These are phyloP conservation scores for Angophora floribunda DNA, from an alignment of 345 rosid species.

Conservation along the genomic window DNA sequence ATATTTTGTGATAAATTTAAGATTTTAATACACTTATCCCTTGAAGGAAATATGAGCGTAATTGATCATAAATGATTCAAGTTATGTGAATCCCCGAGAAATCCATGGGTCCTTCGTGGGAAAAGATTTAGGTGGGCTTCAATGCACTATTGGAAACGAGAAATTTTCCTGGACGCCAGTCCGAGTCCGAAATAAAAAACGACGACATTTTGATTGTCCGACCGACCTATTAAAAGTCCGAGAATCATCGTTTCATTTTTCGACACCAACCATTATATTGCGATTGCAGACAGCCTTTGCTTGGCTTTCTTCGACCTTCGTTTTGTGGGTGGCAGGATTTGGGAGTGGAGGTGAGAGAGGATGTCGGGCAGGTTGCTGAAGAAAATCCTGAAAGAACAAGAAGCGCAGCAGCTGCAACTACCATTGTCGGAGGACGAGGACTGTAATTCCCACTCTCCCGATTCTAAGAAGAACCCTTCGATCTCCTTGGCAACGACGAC, in stretches of 20 bases:
- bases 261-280: not conserved
- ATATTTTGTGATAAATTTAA: too few relatives aligned
- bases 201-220: not conserved
- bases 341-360: not conserved
- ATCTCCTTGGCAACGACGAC: slow-evolving; percentile 58
- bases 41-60: not conserved
- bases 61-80: not conserved
- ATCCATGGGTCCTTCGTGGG: not conserved
- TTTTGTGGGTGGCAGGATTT: not conserved
- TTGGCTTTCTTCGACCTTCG: not conserved
- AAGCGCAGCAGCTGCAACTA: slow-evolving; percentile 19
- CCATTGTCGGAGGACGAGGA: slow-evolving; percentile 20
- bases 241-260: not conserved
- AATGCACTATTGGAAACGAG: not conserved
- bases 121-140: not conserved
- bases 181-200: not conserved
- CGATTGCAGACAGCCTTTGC: not conserved
- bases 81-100: not conserved
- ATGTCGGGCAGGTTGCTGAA: slow-evolving; percentile 79
- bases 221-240: not conserved
- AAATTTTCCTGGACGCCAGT: not conserved
- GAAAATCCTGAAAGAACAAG: slow-evolving; percentile 72
- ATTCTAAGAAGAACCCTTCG: slow-evolving; percentile 43
- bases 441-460: slow-evolving; percentile 23
- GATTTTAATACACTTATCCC: not conserved